These are phyloP conservation scores for Venturia nashicola DNA, from an alignment of 2,329 filamentous ascomycete species.

Conservation along the genomic window DNA sequence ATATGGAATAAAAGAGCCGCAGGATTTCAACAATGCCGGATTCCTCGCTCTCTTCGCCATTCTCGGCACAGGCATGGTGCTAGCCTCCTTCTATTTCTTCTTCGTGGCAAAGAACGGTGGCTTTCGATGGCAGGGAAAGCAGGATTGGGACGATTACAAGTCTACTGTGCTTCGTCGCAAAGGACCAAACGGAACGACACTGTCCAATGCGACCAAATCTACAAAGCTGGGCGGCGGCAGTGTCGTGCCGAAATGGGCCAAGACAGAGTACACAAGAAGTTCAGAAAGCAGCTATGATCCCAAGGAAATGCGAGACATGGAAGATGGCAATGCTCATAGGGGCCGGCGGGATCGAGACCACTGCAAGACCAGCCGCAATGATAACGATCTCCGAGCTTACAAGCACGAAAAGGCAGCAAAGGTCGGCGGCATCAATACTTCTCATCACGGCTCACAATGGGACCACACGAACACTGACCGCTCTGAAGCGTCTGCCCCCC, in stretches of 20 bases:
- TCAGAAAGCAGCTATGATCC: constrained; percentile 23
- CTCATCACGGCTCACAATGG: constrained; percentile 66
- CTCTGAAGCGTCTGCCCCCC: constrained; percentile 37
- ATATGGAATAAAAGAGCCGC: constrained; percentile 23
- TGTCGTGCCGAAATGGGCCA: constrained; percentile 37
- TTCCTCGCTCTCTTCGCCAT: constrained; percentile 80
- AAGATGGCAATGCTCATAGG: constrained; percentile 27
- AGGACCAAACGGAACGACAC: constrained; percentile 76
- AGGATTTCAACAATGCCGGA: constrained; percentile 38
- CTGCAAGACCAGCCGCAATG: constrained; percentile 41
- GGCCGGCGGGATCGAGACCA: constrained; percentile 18
- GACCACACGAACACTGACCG: constrained; percentile 55
- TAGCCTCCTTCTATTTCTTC: constrained; percentile 88
- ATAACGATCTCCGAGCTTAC: constrained; percentile 63
- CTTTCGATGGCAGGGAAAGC: constrained; percentile 56
- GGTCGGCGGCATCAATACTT: constrained; percentile 79
- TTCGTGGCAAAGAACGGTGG: constrained; percentile 96
- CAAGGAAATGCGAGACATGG: constrained; percentile 28
- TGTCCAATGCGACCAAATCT: constrained; percentile 69
- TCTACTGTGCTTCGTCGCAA: constrained; percentile 80
- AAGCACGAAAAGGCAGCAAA: constrained; percentile 75
- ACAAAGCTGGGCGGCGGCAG: constrained; percentile 82
- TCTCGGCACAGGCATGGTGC: constrained; percentile 63
- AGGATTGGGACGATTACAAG: constrained; percentile 99
- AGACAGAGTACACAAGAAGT: constrained; percentile 27